Evolutionary conservation across 2,329 filamentous ascomycete species (phyloP).

Genomic region (Pseudogymnoascus sp.): DNA sequence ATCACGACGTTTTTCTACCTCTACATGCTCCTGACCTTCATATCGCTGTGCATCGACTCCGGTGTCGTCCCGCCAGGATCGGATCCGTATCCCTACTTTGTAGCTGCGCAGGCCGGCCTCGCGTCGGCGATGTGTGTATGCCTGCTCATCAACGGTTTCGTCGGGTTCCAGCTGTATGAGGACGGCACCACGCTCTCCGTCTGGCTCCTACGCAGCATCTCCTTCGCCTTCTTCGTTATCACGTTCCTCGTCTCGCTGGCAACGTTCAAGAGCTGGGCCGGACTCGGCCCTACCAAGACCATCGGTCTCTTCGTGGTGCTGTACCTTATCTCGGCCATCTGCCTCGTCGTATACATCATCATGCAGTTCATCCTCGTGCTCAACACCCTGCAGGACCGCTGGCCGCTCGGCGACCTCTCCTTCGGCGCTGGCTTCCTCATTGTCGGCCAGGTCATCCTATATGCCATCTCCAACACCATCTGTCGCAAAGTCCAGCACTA

Average conservation of each 20-base stretch:
- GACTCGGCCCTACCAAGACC: slow-evolving; percentile 76
- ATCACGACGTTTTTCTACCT: slow-evolving; percentile 92
- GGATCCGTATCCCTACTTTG: slow-evolving; percentile 80
- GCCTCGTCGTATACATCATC: slow-evolving; percentile 73
- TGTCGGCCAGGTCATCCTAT: slow-evolving; percentile 83
- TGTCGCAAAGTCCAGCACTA: slow-evolving; percentile 84
- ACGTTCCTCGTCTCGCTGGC: slow-evolving; percentile 80
- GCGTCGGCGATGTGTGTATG: slow-evolving; percentile 79
- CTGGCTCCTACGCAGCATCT: slow-evolving; percentile 79
- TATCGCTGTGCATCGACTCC: slow-evolving; percentile 83
- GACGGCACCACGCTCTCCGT: slow-evolving; percentile 89
- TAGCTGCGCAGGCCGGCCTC: slow-evolving; percentile 76
- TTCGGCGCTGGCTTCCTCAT: slow-evolving; percentile 91
- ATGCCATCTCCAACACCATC: slow-evolving; percentile 78
- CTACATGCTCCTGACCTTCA: slow-evolving; percentile 82
- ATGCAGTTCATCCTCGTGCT: slow-evolving; percentile 85
- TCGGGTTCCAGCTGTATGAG: slow-evolving; percentile 96
- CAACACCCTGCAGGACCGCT: slow-evolving; percentile 86
- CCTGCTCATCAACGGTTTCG: slow-evolving; percentile 92
- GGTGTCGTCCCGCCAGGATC: slow-evolving; percentile 83
- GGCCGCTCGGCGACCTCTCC: slow-evolving; percentile 84
- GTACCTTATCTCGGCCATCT: slow-evolving; percentile 83
- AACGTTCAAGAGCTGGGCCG: slow-evolving; percentile 88
- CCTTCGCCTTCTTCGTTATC: slow-evolving; percentile 73
- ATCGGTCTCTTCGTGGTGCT: slow-evolving; percentile 83